A percentile compares a stretch with the other conserved stretches of the same genome.
Conservation (phyloP, 1,284 basidiomycete species). For the Papiliotrema fonsecae region DNA sequence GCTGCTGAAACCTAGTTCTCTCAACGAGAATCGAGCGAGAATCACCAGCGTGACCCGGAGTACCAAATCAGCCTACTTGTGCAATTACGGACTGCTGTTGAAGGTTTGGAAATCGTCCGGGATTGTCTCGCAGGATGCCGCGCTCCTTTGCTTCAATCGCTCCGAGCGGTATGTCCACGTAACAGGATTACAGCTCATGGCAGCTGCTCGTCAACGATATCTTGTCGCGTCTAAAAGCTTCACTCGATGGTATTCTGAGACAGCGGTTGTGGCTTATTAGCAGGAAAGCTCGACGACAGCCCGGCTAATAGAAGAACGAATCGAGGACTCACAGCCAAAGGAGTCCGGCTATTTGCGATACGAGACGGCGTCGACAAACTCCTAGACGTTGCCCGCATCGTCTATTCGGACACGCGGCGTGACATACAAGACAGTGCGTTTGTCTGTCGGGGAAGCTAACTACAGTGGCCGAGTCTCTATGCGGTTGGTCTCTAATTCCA, state of each 20-base stretch:
- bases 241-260: too few species aligned
- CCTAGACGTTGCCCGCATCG: conserved; percentile 2
- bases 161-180: not conserved
- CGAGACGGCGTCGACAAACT: not conserved
- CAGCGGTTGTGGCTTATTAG: too few species aligned
- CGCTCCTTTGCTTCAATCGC: conserved; percentile 1
- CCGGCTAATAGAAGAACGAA: not conserved
- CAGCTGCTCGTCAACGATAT: not conserved
- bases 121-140: not conserved
- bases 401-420: not conserved
- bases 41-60: conserved; percentile 13
- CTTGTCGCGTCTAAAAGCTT: too few species aligned
- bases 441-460: not conserved
- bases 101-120: not conserved
- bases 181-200: not conserved
- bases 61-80: conserved; percentile 23
- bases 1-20: not conserved
- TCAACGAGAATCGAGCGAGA: not conserved
- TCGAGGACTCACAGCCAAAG: not conserved
- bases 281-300: not conserved
- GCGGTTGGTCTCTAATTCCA: too few species aligned
- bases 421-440: conserved; percentile 1
- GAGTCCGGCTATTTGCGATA: not conserved
- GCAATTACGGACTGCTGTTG: conserved; percentile 19
- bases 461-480: not conserved